Evolutionary conservation across 2,329 filamentous ascomycete species (phyloP), one percentile per base, ranked within the genome.

Genomic region (Botrytis aclada): DNA sequence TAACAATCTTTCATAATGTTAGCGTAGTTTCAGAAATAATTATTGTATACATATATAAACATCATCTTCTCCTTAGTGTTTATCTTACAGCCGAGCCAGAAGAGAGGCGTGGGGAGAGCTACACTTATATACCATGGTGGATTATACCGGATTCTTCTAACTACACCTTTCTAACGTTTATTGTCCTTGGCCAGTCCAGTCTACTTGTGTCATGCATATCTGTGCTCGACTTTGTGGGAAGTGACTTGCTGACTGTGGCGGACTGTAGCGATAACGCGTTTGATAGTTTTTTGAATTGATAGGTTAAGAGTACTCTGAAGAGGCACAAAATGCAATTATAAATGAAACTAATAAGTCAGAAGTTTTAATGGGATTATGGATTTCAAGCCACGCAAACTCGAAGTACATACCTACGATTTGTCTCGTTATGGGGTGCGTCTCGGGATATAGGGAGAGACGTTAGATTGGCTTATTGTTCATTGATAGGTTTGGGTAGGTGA

Each of bases 11-110:
- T 51, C 39, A 51, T 51, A 51, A 67, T 56, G 29, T 67, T 56
- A 67, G 25, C 32, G 56, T 67, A 25, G 1, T 67, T 67, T 67
- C 18, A 67, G 43, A 37, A 34, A 67, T 43, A 67, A 22, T 10
- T 67, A 67, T 22, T 54, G 1, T 51, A 54, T 47, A 54, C 0
- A 54, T 47, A 54, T 0, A 54, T 45, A 47, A 54, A 54, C 8
- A 66, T 63, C 12, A 63, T 63, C 37, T 63, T 63, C 61, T 63
- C 37, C 61, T 37, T 63, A 43, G 10, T 29, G 16, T 63, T 63
- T 43, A 43, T 63, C 29, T 39, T 43, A 43, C 43, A 43, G 43
- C 22, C 29, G 22, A 63, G 37, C 61, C 4, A 63, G 37, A 41
- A 63, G 37, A 63, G 61, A 47, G 45, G 22, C 3, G 5, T 63